A percentile compares a stretch with the other conserved stretches of the same genome.
phyloP scores from a whole-genome alignment of 23 red algal species.

The Agarophyton chilense region DNA sequence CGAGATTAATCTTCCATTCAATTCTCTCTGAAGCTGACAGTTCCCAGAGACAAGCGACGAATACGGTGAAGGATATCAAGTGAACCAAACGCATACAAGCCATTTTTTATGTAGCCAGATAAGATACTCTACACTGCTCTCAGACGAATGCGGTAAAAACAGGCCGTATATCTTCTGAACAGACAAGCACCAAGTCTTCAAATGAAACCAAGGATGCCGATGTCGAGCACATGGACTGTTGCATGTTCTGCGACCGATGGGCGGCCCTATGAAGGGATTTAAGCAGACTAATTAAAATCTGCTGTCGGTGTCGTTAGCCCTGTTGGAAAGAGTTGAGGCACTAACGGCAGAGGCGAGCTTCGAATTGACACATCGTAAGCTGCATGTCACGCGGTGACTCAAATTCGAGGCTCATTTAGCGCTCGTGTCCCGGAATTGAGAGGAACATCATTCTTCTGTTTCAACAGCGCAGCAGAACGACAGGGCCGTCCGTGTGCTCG shows the following conservation, averaged over 20 bases:
- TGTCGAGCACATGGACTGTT: background rate
- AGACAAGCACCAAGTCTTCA: background rate
- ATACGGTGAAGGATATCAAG: background rate
- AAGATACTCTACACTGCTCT: too few relatives aligned
- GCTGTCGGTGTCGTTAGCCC: background rate
- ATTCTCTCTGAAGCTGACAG: conserved; percentile 27
- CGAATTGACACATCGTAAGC: background rate
- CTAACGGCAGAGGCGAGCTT: background rate
- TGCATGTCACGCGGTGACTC: background rate
- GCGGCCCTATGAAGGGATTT: background rate
- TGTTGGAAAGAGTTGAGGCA: background rate
- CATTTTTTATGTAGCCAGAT: background rate
- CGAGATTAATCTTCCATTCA: conserved; percentile 75
- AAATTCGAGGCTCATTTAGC: background rate
- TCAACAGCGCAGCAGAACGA: too few relatives aligned
- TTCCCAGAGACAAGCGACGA: background rate
- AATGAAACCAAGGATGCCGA: background rate
- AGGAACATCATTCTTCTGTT: background rate
- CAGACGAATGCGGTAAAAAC: background rate
- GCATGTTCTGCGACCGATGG: background rate
- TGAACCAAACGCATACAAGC: background rate
- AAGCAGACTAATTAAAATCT: background rate
- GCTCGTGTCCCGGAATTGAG: background rate
- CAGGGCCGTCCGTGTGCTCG: too few relatives aligned
- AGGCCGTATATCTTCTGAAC: background rate